Evolutionary conservation across 768 basidiomycete genomes (phyloP).

Genomic region (Xerocomellus chrysenteron): DNA sequence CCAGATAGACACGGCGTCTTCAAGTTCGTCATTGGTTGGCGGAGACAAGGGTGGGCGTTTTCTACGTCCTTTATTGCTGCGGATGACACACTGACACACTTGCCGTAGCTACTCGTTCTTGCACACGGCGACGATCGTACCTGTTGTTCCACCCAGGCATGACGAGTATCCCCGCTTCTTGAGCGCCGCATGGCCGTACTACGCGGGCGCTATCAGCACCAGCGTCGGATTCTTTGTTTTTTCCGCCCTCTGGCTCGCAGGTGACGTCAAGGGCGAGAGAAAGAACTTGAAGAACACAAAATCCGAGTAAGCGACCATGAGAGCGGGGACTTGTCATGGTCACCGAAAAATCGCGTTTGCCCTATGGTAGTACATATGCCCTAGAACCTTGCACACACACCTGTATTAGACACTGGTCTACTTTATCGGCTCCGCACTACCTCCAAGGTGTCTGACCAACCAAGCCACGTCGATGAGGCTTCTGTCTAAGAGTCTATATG

Average conservation of each 20-base stretch:
- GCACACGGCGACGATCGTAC: constrained; percentile 68
- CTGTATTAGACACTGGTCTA: constrained; percentile 15
- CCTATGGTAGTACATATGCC: neutral
- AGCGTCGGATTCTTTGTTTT: constrained; percentile 85
- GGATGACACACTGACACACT: neutral
- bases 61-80: neutral
- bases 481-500: constrained; percentile 19
- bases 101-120: constrained; percentile 68
- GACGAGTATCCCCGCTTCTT: constrained; percentile 96
- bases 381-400: constrained; percentile 20
- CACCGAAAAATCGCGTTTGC: constrained; percentile 8
- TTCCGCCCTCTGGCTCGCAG: constrained; percentile 82
- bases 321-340: neutral
- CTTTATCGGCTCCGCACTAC: neutral
- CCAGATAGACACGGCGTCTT: constrained; percentile 98
- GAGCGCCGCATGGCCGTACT: constrained; percentile 95
- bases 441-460: neutral
- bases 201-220: constrained; percentile 86
- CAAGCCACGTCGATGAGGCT: constrained; percentile 1
- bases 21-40: constrained; percentile 92
- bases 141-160: constrained; percentile 91
- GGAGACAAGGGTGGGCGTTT: constrained; percentile 73
- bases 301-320: constrained; percentile 20
- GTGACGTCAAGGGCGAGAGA: constrained; percentile 66
- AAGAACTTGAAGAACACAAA: constrained; percentile 43